Conservation (phyloP, 306 rosid genomes). For the Urtica urens region DNA sequence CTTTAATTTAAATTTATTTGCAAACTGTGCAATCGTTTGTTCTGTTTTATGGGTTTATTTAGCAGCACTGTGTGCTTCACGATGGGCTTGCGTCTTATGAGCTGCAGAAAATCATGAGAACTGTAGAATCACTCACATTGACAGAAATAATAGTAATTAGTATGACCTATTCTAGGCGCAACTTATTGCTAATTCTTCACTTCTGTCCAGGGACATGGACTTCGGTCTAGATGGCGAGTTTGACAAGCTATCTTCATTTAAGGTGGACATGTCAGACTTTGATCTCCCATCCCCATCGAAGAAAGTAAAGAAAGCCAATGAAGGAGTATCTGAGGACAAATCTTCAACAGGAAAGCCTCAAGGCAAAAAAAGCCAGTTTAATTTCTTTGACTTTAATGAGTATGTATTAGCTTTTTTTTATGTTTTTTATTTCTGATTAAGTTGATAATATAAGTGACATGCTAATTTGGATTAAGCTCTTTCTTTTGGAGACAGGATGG, state of each 20-base stretch:
- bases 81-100: too few species aligned
- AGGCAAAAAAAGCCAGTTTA: slow-evolving; percentile 37
- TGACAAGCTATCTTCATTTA: slow-evolving; percentile 65
- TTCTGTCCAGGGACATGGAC: slow-evolving; percentile 60
- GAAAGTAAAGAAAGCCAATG: slow-evolving; percentile 37
- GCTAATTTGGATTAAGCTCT: too few species aligned
- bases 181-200: too few species aligned
- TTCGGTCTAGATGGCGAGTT: slow-evolving; percentile 75
- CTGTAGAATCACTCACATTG: background rate
- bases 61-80: too few species aligned
- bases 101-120: too few species aligned
- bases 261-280: slow-evolving; percentile 80
- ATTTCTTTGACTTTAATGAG: slow-evolving; percentile 84
- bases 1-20: too few species aligned
- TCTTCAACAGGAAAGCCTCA: slow-evolving; percentile 33
- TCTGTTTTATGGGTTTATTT: too few species aligned
- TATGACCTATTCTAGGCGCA: too few species aligned
- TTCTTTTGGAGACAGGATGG: slow-evolving; percentile 35
- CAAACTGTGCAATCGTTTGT: too few species aligned
- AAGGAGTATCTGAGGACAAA: slow-evolving; percentile 38
- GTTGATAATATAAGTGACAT: slow-evolving; percentile 2
- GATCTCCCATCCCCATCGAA: slow-evolving; percentile 54
- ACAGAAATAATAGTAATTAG: slow-evolving; percentile 8
- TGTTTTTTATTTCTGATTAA: background rate
- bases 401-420: slow-evolving; percentile 31